phyloP scores from a whole-genome alignment of 2,329 filamentous ascomycete genomes.

The Chrysoporthe puriensis region DNA sequence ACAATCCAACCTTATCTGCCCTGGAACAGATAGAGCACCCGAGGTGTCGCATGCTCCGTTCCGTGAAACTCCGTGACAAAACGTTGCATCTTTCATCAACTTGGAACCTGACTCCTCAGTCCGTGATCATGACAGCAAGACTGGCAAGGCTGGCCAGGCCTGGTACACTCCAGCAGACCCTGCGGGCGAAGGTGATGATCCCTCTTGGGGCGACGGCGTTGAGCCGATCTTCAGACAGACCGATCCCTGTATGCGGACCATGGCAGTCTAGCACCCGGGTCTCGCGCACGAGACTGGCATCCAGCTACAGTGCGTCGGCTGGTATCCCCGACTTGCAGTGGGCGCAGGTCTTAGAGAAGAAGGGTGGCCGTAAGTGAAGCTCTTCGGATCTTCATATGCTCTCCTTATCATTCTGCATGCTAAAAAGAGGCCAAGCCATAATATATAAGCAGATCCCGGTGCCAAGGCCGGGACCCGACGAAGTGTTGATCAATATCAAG shows the following conservation, averaged over 20 bases:
- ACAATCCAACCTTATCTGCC: too few species aligned
- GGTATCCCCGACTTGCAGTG: slow-evolving; percentile 81
- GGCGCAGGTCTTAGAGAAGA: slow-evolving; percentile 88
- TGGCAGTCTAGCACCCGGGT: background rate
- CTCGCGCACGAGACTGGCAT: background rate
- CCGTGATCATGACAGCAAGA: background rate
- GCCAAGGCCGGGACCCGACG: slow-evolving; percentile 78
- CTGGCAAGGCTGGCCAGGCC: slow-evolving; percentile 1
- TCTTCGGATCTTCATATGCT: slow-evolving; percentile 13
- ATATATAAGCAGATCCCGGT: slow-evolving; percentile 83
- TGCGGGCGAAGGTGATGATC: background rate
- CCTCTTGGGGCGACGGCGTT: background rate
- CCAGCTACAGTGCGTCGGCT: slow-evolving; percentile 23
- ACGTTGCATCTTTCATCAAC: background rate
- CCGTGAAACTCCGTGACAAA: background rate
- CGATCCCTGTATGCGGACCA: background rate
- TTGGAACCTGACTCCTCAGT: background rate
- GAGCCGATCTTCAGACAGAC: background rate
- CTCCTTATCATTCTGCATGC: background rate
- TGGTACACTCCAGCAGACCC: background rate
- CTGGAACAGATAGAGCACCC: too few species aligned
- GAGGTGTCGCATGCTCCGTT: too few species aligned
- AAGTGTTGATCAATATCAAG: slow-evolving; percentile 90
- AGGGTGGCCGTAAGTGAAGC: slow-evolving; percentile 63
- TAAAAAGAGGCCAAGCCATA: slow-evolving; percentile 49